Conservation (phyloP, 192 early-diverging fungal genomes). For the Podila epigama region DNA sequence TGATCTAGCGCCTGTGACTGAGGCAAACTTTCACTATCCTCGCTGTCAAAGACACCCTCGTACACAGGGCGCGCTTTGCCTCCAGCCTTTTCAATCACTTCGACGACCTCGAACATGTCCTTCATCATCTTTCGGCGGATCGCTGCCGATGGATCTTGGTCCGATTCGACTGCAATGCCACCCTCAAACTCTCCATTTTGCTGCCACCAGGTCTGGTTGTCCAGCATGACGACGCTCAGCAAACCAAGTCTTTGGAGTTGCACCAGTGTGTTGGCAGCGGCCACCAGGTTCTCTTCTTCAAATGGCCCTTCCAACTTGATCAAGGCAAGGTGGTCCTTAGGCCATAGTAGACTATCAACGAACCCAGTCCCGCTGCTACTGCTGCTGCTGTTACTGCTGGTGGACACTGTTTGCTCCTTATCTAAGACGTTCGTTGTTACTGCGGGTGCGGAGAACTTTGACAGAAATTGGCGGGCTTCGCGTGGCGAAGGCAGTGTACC, state of each 20-base stretch:
- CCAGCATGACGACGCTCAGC: conserved; percentile 69
- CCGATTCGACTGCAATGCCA: background rate
- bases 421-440: conserved; percentile 1
- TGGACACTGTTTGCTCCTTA: background rate
- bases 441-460: conserved; percentile 51
- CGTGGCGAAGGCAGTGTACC: conserved; percentile 65
- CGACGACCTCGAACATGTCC: conserved; percentile 63
- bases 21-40: background rate
- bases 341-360: conserved; percentile 52
- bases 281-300: conserved; percentile 37
- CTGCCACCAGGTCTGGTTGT: conserved; percentile 57
- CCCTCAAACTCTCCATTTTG: conserved; percentile 4
- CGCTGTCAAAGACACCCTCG: conserved; percentile 64
- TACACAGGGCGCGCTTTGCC: conserved; percentile 75
- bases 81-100: conserved; percentile 77
- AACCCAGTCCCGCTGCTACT: conserved; percentile 24
- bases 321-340: conserved; percentile 62
- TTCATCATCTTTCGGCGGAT: conserved; percentile 53
- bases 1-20: background rate
- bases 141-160: conserved; percentile 20
- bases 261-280: conserved; percentile 63
- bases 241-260: conserved; percentile 73
- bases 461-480: conserved; percentile 69
- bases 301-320: conserved; percentile 65
- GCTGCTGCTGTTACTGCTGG: background rate